Conservation (phyloP, 2,329 filamentous ascomycete species). For the Pseudopyricularia cyperi region DNA sequence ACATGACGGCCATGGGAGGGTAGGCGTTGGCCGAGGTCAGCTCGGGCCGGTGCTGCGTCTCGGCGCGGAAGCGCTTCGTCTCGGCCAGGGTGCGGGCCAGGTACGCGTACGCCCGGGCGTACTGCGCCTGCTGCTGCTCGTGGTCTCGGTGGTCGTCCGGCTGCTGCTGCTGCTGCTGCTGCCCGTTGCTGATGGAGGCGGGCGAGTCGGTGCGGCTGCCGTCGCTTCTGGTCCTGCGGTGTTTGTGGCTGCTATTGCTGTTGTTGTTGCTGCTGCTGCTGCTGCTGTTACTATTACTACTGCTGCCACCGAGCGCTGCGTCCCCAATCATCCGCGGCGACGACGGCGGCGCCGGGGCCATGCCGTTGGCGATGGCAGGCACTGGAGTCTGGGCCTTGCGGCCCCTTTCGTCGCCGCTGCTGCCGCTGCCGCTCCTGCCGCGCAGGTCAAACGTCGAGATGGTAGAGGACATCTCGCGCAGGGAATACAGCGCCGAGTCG, state of each 20-base stretch:
- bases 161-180: not conserved
- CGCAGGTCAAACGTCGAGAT: constrained; percentile 30
- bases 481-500: constrained; percentile 26
- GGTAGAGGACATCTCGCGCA: constrained; percentile 31
- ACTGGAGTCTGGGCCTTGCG: too few species aligned
- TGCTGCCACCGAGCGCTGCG: too few species aligned
- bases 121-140: constrained; percentile 31
- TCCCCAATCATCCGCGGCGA: not conserved
- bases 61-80: constrained; percentile 61
- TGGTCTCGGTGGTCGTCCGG: constrained; percentile 11
- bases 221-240: too few species aligned
- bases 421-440: constrained; percentile 29
- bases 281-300: too few species aligned
- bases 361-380: not conserved
- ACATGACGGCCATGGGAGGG: constrained; percentile 71
- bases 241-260: not conserved
- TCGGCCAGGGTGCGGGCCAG: constrained; percentile 61
- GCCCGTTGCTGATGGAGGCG: constrained; percentile 5
- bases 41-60: constrained; percentile 48
- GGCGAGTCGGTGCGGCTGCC: too few species aligned
- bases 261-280: too few species aligned
- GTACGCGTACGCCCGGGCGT: constrained; percentile 44
- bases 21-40: constrained; percentile 59
- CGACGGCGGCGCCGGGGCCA: not conserved
- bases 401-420: constrained; percentile 10